These are phyloP conservation scores for Polyplosphaeria fusca DNA, from an alignment of 495 filamentous ascomycete genomes.

Conservation along the genomic window DNA sequence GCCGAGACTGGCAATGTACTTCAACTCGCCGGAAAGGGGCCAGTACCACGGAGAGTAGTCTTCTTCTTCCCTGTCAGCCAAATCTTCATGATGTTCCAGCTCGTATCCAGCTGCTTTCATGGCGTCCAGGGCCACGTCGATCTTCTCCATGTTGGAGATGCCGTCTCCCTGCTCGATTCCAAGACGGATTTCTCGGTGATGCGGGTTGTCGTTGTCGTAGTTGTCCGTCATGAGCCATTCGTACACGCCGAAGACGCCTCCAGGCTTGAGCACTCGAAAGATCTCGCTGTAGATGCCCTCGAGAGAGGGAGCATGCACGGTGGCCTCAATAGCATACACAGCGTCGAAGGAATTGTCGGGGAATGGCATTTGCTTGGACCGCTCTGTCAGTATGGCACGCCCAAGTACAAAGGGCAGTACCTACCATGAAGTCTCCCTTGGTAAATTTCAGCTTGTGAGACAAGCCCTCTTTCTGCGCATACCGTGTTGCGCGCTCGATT, in stretches of 20 bases:
- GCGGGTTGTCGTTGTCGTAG: conserved; percentile 84
- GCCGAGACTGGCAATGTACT: conserved; percentile 72
- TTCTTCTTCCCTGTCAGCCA: conserved; percentile 63
- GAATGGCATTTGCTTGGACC: conserved; percentile 84
- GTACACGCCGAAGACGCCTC: conserved; percentile 94
- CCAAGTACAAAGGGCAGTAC: conserved; percentile 16
- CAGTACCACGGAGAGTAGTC: conserved; percentile 92
- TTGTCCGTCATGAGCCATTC: conserved; percentile 99
- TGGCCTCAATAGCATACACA: conserved; percentile 98
- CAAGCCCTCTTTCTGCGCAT: conserved; percentile 78
- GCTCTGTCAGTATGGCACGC: conserved; percentile 4
- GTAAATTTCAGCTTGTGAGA: conserved; percentile 79
- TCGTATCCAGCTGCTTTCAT: conserved; percentile 89
- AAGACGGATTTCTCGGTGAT: conserved; percentile 86
- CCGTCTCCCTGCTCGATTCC: conserved; percentile 96
- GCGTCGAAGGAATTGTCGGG: conserved; percentile 87
- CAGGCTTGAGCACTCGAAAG: conserved; percentile 92
- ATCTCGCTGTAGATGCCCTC: conserved; percentile 94
- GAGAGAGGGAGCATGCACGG: conserved; percentile 91
- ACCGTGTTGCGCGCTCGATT: conserved; percentile 87
- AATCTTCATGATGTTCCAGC: conserved; percentile 80
- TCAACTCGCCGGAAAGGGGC: conserved; percentile 78
- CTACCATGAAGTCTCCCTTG: conserved; percentile 96
- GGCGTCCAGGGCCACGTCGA: conserved; percentile 77
- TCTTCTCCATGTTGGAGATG: conserved; percentile 96